Percentiles rank a stretch among this genome's conserved stretches.
Conservation (phyloP, 768 basidiomycete species). For the Mycena kentingensis region DNA sequence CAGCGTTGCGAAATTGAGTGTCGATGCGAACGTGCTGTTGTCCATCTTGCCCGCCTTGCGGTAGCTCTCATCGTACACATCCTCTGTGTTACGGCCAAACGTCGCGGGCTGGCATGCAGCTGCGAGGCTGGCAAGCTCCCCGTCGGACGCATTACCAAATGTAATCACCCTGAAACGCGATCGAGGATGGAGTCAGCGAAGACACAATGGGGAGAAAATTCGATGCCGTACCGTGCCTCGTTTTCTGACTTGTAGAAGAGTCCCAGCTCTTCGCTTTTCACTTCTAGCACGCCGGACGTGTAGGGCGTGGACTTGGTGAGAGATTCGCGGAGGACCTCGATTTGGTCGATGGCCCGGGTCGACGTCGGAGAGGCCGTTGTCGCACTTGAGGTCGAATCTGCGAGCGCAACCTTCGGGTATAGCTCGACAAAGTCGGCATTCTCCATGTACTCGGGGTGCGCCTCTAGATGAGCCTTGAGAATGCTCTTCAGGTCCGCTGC, state of each 20-base stretch:
- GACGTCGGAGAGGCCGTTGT: too few relatives aligned
- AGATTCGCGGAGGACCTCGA: background rate
- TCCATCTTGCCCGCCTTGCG: constrained; percentile 37
- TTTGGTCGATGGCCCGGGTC: background rate
- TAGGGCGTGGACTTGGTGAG: background rate
- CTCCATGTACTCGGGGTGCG: too few relatives aligned
- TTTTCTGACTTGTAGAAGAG: background rate
- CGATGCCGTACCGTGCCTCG: background rate
- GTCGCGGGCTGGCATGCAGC: constrained; percentile 30
- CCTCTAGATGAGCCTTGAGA: too few relatives aligned
- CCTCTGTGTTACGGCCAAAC: constrained; percentile 29
- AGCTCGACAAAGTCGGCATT: too few relatives aligned
- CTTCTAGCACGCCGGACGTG: background rate
- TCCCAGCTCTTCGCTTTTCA: background rate
- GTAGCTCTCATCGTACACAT: constrained; percentile 35
- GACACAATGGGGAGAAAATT: background rate
- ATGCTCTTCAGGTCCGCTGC: too few relatives aligned
- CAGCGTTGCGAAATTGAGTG: constrained; percentile 27
- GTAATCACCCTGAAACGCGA: too few relatives aligned
- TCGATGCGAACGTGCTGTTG: constrained; percentile 29
- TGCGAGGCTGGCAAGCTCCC: constrained; percentile 23
- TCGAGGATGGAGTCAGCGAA: background rate
- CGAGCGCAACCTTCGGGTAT: too few relatives aligned
- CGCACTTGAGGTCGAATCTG: too few relatives aligned
- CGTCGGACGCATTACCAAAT: constrained; percentile 1